Evolutionary conservation across 306 rosid species (phyloP), one percentile per base, ranked within the genome.

Genomic region (Cucurbita pepo): DNA sequence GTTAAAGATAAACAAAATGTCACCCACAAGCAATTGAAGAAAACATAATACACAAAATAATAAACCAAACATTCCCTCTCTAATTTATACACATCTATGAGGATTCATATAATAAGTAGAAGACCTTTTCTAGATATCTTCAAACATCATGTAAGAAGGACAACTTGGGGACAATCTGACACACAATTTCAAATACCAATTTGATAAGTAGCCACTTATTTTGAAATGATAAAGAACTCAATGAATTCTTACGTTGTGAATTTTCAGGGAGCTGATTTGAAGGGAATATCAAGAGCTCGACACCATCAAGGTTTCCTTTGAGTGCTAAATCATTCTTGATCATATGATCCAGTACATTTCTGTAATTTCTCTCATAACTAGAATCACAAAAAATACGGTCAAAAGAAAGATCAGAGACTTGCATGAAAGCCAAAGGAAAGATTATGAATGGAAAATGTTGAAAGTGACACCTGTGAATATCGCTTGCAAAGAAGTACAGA

Each of bases 401-500:
- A 4, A 56, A 56, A 76, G 75, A 71, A 3, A 37, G 50, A 71
- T 55, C 66, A 41, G 47, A 60, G 12, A 22, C 10, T 15, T 41
- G 70, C n/a, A 40, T 34, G 58, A 56, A 64, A 21, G 13, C n/a
- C 51, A 50, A 62, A 44, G 21, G 2, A 75, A 52, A 43, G 38
- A 3, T 61, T 36, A 58, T n/a, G 77, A 72, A 38, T 48, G 53
- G 30, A 73, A 78, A 30, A 61, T 34, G 78, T 44, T 64, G 50
- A 73, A 62, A 75, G 45, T n/a, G 69, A 41, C 43, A 84, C 98
- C 96, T 90, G 78, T 88, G 87, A 62, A 83, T 62, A 84, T 93
- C 97, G 77, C 81, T 85, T 60, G 98, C 97, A 81, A 93, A 93
- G 81, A 93, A 90, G 88, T 87, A 90, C 61, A 93, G 96, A 45